These are phyloP conservation scores for Corylus heterophylla DNA, from an alignment of 306 rosid species.

Conservation along the genomic window DNA sequence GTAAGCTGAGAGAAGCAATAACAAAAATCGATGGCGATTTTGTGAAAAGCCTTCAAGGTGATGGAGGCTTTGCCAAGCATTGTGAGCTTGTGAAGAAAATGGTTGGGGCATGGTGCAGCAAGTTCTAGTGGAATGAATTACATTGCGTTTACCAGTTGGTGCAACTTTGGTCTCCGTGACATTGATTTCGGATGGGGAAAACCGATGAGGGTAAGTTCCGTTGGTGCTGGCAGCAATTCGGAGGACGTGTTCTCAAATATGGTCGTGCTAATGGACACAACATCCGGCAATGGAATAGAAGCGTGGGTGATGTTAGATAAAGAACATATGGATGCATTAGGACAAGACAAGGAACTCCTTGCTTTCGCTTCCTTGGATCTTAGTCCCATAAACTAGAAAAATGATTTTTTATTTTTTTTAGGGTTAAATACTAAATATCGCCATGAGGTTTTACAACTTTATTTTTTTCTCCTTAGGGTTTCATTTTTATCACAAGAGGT, in stretches of 20 bases:
- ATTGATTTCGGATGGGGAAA: constrained; percentile 28
- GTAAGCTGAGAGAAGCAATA: constrained; percentile 11
- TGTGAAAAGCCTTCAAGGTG: not conserved
- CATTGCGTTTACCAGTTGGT: constrained; percentile 14
- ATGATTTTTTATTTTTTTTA: no score
- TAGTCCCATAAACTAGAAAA: constrained; percentile 1
- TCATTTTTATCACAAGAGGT: no score
- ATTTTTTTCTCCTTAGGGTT: no score
- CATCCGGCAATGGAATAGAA: not conserved
- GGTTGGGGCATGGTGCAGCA: not conserved
- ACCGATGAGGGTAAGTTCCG: not conserved
- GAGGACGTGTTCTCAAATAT: not conserved
- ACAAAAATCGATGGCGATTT: not conserved
- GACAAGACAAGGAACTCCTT: constrained; percentile 7
- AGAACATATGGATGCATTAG: not conserved
- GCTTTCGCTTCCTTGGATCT: constrained; percentile 20
- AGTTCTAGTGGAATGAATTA: not conserved
- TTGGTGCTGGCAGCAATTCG: not conserved
- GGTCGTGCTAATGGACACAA: constrained; percentile 6
- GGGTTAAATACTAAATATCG: no score
- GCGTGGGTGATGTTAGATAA: constrained; percentile 13
- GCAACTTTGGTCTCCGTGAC: constrained; percentile 8
- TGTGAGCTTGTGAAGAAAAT: not conserved
- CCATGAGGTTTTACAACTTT: no score
- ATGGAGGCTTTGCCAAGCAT: not conserved